Conservation (phyloP, 2,329 filamentous ascomycete genomes). For the Coniochaeta sp. region DNA sequence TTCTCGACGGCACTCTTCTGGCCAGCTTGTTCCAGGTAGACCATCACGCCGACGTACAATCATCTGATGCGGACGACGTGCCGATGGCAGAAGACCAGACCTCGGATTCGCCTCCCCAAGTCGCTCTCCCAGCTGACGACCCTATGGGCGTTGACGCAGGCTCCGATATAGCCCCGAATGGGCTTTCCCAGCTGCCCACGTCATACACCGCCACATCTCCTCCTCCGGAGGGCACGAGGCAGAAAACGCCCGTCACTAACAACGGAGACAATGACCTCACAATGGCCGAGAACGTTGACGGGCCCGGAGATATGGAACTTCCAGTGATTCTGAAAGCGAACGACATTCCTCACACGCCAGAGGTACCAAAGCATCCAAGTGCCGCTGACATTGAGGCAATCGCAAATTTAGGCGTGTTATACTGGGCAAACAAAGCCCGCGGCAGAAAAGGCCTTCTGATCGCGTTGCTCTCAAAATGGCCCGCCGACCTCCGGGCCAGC, state of each 20-base stretch:
- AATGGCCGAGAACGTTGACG: no score
- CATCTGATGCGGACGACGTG: neutral
- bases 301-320: no score
- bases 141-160: constrained; percentile 2
- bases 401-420: constrained; percentile 7
- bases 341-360: neutral
- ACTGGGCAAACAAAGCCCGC: neutral
- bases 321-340: neutral
- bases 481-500: neutral
- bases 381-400: constrained; percentile 9
- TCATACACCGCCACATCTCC: no score
- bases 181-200: neutral
- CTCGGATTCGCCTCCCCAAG: neutral
- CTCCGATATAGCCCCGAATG: neutral
- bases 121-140: neutral
- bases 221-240: neutral
- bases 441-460: constrained; percentile 19
- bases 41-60: neutral
- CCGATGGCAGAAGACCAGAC: constrained; percentile 10
- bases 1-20: neutral
- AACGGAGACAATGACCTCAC: constrained; percentile 6
- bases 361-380: neutral
- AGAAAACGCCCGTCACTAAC: constrained; percentile 1
- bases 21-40: neutral
- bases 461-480: constrained; percentile 18